Percentiles rank a stretch among this genome's conserved stretches.
Evolutionary conservation across 371 early-diverging fungal genomes (phyloP).

Genomic region (Syncephalastrum sp.): DNA sequence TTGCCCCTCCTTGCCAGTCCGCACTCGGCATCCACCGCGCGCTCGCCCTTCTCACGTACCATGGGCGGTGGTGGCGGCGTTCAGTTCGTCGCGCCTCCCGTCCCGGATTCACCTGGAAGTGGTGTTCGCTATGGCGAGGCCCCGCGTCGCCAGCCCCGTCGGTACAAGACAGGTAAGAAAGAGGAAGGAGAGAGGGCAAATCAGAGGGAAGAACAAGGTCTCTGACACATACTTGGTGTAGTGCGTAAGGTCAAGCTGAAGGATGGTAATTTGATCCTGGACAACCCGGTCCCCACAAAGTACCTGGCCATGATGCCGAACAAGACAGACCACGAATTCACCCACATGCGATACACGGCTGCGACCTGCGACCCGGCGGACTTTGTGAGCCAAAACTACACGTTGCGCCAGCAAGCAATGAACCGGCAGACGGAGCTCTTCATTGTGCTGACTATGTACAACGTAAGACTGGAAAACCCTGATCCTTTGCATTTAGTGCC

Average conservation of each 20-base stretch:
- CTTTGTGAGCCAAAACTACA: conserved; percentile 70
- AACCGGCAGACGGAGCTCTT: conserved; percentile 82
- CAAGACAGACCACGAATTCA: conserved; percentile 69
- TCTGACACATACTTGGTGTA: conserved; percentile 2
- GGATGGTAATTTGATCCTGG: conserved; percentile 75
- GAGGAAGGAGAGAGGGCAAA: background rate
- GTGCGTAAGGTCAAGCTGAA: conserved; percentile 64
- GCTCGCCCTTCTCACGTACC: conserved; percentile 15
- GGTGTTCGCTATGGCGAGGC: conserved; percentile 49
- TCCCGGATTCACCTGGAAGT: conserved; percentile 22
- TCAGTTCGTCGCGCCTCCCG: conserved; percentile 19
- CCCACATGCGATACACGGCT: conserved; percentile 86
- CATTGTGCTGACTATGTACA: conserved; percentile 87
- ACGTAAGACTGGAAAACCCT: conserved; percentile 40
- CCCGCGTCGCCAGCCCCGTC: conserved; percentile 55
- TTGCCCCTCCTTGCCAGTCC: conserved; percentile 23
- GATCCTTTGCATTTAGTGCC: too few relatives aligned
- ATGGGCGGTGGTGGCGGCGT: conserved; percentile 19
- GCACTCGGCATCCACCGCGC: background rate
- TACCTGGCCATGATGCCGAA: conserved; percentile 58
- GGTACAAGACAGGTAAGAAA: conserved; percentile 58
- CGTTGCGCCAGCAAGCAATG: conserved; percentile 77
- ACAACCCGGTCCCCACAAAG: conserved; percentile 72
- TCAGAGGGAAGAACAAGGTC: too few relatives aligned
- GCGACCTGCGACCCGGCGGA: conserved; percentile 86